Conservation (phyloP, 2,329 filamentous ascomycete genomes). For the Hypoxylon sp. region DNA sequence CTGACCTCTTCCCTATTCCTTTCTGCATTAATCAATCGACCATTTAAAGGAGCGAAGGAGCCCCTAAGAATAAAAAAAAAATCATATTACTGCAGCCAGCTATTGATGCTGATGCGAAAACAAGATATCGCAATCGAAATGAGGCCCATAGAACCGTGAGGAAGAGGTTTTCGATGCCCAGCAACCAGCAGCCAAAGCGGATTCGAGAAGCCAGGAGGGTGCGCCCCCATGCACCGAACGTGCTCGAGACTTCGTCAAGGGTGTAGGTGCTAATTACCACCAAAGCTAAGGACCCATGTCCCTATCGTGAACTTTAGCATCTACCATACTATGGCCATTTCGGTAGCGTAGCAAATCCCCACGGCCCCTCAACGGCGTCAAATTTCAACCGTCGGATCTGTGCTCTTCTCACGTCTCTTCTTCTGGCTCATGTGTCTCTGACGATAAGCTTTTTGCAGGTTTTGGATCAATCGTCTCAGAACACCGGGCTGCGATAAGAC, state of each 20-base stretch:
- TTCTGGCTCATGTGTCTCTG: neutral
- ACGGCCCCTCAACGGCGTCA: slow-evolving; percentile 32
- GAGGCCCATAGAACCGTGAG: slow-evolving; percentile 28
- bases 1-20: slow-evolving; percentile 18
- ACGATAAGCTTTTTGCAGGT: neutral
- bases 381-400: slow-evolving; percentile 7
- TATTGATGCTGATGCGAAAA: slow-evolving; percentile 13
- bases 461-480: neutral
- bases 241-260: slow-evolving; percentile 42
- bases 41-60: slow-evolving; percentile 21
- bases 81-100: slow-evolving; percentile 21
- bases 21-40: slow-evolving; percentile 21
- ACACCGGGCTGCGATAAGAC: neutral
- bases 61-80: slow-evolving; percentile 19
- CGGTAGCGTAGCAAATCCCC: slow-evolving; percentile 25
- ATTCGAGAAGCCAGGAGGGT: slow-evolving; percentile 29
- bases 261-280: slow-evolving; percentile 36
- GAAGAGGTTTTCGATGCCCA: slow-evolving; percentile 33
- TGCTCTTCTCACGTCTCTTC: neutral
- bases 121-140: slow-evolving; percentile 17
- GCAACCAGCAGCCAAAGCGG: slow-evolving; percentile 42
- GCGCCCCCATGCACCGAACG: slow-evolving; percentile 39
- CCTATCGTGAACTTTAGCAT: slow-evolving; percentile 36
- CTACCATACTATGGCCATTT: slow-evolving; percentile 13
- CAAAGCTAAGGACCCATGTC: slow-evolving; percentile 39